Evolutionary conservation across 2,329 filamentous ascomycete genomes (phyloP).

Genomic region (Cryoendolithus antarcticus): DNA sequence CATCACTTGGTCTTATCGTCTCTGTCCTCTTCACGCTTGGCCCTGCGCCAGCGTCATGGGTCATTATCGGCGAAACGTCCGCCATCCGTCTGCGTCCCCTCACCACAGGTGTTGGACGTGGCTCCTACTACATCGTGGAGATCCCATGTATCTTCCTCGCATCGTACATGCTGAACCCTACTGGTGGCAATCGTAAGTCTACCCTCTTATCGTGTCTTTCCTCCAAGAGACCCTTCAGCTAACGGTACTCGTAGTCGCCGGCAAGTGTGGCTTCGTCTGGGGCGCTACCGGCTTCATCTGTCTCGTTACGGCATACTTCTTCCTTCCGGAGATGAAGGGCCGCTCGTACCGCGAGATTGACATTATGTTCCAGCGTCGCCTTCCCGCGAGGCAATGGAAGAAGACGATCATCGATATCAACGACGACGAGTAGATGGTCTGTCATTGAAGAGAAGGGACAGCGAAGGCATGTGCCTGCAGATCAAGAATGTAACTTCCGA

Average conservation of each 20-base stretch:
- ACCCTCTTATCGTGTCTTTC: conserved; percentile 3
- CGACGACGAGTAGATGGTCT: conserved; percentile 45
- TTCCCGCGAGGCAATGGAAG: conserved; percentile 44
- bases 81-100: conserved; percentile 51
- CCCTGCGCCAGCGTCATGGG: conserved; percentile 52
- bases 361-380: conserved; percentile 43
- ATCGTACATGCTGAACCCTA: conserved; percentile 49
- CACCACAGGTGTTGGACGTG: conserved; percentile 53
- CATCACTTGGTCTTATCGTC: conserved; percentile 51
- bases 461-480: no score
- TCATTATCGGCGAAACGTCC: conserved; percentile 56
- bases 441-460: not conserved
- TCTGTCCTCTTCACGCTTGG: conserved; percentile 53
- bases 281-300: conserved; percentile 46
- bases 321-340: conserved; percentile 45
- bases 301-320: conserved; percentile 33
- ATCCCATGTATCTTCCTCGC: conserved; percentile 55
- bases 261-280: conserved; percentile 50
- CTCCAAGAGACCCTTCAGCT: conserved; percentile 19
- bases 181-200: conserved; percentile 16
- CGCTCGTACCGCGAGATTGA: conserved; percentile 51
- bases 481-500: no score
- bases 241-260: conserved; percentile 26
- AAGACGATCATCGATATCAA: conserved; percentile 44
- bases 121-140: conserved; percentile 50